Base-by-base conservation (phyloP, 2,329 filamentous ascomycete genomes). In the Curvularia lunata region DNA sequence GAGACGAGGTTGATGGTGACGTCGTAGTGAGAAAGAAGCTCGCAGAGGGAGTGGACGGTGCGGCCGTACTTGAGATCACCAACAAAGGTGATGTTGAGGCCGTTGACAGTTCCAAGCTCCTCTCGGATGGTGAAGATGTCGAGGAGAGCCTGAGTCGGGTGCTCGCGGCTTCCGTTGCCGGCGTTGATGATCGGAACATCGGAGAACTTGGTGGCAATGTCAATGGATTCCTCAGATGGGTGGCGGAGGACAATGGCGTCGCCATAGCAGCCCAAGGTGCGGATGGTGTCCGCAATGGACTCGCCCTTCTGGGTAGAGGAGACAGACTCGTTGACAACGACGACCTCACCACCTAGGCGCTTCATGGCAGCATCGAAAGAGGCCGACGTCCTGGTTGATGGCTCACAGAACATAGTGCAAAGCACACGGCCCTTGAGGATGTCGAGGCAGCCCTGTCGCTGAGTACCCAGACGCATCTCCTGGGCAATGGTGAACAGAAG, bases 341-440 rank as follows among this genome's bases (percentile, higher is more conserved):
- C 85, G 3, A 90, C 94, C 48, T 92, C 86, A 47, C 95, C 95
- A 67, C 95, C 95, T 5, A 99, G 88, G 51, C 96, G 90, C 83
- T 99, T 96, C 95, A 99, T 99, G 41, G 95, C 95, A 55, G 94
- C 91, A 74, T 99, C 95, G 70, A 99, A 99, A 3, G 95, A 99
- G 37, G 91, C 88, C 12, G 94, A 97, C 5, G 95, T 99, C 53
- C 95, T 87, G 2, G 95, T 99, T 0, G 94, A 98, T 1, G 95
- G 95, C 83, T 99, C 95, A 78, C 93, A 99, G 85, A 99, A 99
- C 81, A 99, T 87, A 2, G 91, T 95, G 80, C 90, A 92, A 37
- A 99, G 85, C 12, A 99, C 86, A 45, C 91, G 88, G 27, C 93
- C 92, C 70, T 90, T 91, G 61, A 99, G 86, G 55, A 96, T 84